Evolutionary conservation across 495 filamentous ascomycete species (phyloP), one percentile per base, ranked within the genome.

Genomic region (Tuber microsphaerosporum): DNA sequence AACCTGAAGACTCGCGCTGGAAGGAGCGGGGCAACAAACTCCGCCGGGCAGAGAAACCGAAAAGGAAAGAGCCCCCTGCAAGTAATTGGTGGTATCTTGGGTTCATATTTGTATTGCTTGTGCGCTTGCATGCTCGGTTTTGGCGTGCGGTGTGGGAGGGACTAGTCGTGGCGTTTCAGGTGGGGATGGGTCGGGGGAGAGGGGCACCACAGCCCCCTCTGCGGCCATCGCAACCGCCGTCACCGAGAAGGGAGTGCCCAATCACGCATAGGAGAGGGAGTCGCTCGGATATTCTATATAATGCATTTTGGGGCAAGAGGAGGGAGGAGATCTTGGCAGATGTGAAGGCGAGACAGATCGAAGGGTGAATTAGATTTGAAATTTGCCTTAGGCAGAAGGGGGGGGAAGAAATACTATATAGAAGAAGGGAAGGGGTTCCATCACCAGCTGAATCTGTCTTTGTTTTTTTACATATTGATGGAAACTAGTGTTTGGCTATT

Each of bases 81-180:
- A 74, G 61, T n/a, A 69, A 70, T 34, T 74, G 73, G 73, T 74
- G 56, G 73, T 70, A 74, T 45, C 6, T 74, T 22, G 73, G 73
- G 34, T 74, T 42, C 19, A 43, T 39, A 14, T 34, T 51, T 10
- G 46, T 51, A 8, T 6, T 51, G 19, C 46, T 51, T 51, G 46
- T 10, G 22, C 46, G 46, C 46, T 51, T 51, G 46, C 20, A n/a
- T 51, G 22, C 6, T 8, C 46, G 46, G 22, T 51, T 51, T n/a
- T 51, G 46, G 46, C 46, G 20, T 20, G 46, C 22, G 46, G 46
- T 51, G 8, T 10, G 46, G 46, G 6, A n/a, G 46, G 19, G 46
- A 3, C 46, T 51, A 2, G 20, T n/a, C 22, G 20, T 20, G 5
- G 46, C n/a, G 20, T 51, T n/a, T 51, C 0, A 1, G 20, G 8